Evolutionary conservation across 176 grass and related monocot genomes (phyloP).

Genomic region (Oryza brachyantha): DNA sequence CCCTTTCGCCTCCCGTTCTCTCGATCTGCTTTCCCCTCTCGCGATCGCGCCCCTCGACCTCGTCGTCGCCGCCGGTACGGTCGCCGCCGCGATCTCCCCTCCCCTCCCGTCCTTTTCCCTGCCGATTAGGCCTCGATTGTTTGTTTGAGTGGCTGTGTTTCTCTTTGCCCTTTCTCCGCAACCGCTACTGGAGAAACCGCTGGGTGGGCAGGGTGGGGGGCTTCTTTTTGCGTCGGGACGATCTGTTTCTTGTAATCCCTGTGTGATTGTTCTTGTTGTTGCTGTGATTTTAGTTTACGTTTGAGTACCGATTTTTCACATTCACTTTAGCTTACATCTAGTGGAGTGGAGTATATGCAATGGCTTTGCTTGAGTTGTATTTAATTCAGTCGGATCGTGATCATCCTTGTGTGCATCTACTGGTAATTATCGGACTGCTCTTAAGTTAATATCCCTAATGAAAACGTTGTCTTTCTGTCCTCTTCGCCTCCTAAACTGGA

Average conservation of each 20-base stretch:
- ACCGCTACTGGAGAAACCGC: too few species aligned
- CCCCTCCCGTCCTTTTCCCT: too few species aligned
- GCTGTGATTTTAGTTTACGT: not conserved
- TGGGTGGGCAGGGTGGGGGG: too few species aligned
- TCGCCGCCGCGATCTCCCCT: not conserved
- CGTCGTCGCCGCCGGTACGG: not conserved
- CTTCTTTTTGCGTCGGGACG: not conserved
- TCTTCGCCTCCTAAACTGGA: too few species aligned
- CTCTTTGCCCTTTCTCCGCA: not conserved
- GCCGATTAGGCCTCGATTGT: not conserved
- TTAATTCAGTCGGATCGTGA: not conserved
- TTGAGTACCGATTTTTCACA: not conserved
- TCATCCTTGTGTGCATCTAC: too few species aligned
- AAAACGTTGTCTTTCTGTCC: too few species aligned
- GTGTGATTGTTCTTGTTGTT: not conserved
- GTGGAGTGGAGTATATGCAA: too few species aligned
- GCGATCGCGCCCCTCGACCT: not conserved
- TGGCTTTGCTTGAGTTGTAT: not conserved
- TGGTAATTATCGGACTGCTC: too few species aligned
- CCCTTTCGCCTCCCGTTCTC: not conserved
- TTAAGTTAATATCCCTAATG: too few species aligned
- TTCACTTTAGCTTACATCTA: too few species aligned
- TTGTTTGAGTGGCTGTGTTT: not conserved
- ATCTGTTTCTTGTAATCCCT: not conserved
- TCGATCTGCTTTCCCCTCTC: not conserved